phyloP scores from a whole-genome alignment of 257 asterid genomes.

The Solanum neorickii region DNA sequence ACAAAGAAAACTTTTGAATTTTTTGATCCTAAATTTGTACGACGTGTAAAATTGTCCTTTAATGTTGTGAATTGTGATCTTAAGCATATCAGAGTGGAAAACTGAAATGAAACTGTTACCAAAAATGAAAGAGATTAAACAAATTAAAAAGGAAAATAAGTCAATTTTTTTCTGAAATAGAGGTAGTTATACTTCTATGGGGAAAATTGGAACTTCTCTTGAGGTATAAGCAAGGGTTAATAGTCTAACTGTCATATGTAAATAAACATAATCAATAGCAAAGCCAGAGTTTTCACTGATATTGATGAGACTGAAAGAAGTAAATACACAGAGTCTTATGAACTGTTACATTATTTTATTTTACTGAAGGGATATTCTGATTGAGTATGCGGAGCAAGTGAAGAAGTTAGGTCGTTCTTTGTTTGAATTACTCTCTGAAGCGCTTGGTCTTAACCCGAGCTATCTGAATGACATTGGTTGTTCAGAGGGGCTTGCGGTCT shows the following conservation, averaged over 20 bases:
- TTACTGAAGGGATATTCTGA: not conserved
- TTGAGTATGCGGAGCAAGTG: not conserved
- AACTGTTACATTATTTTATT: not conserved
- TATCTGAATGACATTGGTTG: slow-evolving; percentile 1
- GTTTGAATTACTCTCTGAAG: slow-evolving; percentile 5
- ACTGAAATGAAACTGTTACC: too few relatives aligned
- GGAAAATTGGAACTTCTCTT: not conserved
- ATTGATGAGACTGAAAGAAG: not conserved
- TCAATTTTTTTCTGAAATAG: too few relatives aligned
- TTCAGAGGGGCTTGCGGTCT: slow-evolving; percentile 1
- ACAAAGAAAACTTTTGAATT: too few relatives aligned
- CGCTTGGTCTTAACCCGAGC: not conserved
- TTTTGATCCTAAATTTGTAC: too few relatives aligned
- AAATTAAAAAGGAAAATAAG: too few relatives aligned
- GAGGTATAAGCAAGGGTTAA: not conserved
- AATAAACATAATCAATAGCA: not conserved
- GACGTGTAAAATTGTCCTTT: too few relatives aligned
- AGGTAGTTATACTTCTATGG: not conserved
- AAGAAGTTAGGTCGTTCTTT: not conserved
- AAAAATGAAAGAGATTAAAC: too few relatives aligned
- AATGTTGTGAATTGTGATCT: too few relatives aligned
- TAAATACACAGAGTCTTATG: too few relatives aligned
- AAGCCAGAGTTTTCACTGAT: not conserved
- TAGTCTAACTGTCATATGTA: not conserved
- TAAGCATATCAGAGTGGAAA: fast-evolving